Conservation (phyloP, 2,329 filamentous ascomycete genomes). For the Talaromyces rugulosus region DNA sequence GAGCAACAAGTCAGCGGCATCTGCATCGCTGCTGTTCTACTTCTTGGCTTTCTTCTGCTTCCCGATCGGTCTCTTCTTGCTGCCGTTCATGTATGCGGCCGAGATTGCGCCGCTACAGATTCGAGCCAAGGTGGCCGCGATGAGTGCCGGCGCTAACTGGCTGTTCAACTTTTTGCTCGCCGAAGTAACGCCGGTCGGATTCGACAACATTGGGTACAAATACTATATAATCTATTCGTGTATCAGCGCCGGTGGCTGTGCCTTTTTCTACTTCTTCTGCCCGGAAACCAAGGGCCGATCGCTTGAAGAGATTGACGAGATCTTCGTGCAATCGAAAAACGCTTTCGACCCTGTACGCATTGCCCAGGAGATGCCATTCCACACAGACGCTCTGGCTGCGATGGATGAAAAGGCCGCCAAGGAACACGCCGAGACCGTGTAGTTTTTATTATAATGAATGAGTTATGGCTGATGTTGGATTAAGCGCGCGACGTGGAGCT, state of each 20-base stretch:
- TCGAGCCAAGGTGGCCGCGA: constrained; percentile 10
- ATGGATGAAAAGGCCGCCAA: neutral
- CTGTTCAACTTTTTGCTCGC: constrained; percentile 58
- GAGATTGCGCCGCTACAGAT: constrained; percentile 7
- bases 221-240: constrained; percentile 48
- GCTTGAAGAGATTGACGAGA: constrained; percentile 26
- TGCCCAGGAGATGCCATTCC: constrained; percentile 18
- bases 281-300: constrained; percentile 24
- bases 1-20: constrained; percentile 35
- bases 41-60: constrained; percentile 8
- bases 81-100: constrained; percentile 13
- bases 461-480: neutral
- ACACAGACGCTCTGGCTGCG: constrained; percentile 15
- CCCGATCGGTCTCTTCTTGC: constrained; percentile 9
- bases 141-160: constrained; percentile 53
- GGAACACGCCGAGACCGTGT: constrained; percentile 5
- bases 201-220: constrained; percentile 54
- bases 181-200: constrained; percentile 54
- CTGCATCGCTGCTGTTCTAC: constrained; percentile 41
- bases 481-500: neutral
- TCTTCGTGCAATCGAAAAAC: constrained; percentile 18
- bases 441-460: neutral
- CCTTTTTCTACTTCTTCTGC: constrained; percentile 41
- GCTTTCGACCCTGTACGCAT: constrained; percentile 18
- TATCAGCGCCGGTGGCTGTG: constrained; percentile 40